These are phyloP conservation scores for Phytophthora foliorum DNA, from an alignment of 352 stramenopile genomes.

Conservation along the genomic window DNA sequence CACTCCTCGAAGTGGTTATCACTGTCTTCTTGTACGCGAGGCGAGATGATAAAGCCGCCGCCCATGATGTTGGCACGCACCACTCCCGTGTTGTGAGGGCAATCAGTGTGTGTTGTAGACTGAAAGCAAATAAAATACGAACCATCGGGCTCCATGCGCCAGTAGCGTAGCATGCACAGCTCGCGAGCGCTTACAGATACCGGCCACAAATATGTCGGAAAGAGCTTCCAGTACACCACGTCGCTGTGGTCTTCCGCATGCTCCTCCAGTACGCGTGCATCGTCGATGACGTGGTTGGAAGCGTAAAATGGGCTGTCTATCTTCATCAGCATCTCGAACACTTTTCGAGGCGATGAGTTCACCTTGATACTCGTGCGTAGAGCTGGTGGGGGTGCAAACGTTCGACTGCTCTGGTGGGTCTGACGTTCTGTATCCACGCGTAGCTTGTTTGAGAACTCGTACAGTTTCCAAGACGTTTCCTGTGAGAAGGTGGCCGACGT, in stretches of 20 bases:
- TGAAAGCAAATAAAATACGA: constrained; percentile 91
- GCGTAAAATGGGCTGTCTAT: constrained; percentile 78
- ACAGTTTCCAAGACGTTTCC: constrained; percentile 78
- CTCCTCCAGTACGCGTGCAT: constrained; percentile 69
- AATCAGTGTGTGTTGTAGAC: constrained; percentile 77
- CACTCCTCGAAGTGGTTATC: constrained; percentile 79
- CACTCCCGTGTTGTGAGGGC: constrained; percentile 40
- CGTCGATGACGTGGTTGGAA: constrained; percentile 80
- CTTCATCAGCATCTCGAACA: constrained; percentile 86
- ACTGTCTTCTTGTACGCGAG: constrained; percentile 54
- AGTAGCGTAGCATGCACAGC: constrained; percentile 83
- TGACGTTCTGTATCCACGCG: constrained; percentile 75
- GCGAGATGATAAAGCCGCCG: constrained; percentile 79
- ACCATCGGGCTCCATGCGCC: constrained; percentile 82
- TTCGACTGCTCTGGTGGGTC: constrained; percentile 51
- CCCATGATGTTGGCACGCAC: constrained; percentile 76
- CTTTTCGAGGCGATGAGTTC: constrained; percentile 63
- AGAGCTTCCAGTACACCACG: constrained; percentile 83
- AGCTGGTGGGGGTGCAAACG: constrained; percentile 54
- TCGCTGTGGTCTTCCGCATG: constrained; percentile 80
- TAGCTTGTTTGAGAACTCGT: constrained; percentile 78
- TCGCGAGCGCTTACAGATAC: constrained; percentile 75
- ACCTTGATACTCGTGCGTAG: constrained; percentile 82
- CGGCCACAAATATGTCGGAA: constrained; percentile 77
- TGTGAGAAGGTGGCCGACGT: constrained; percentile 84